phyloP scores from a whole-genome alignment of 2,329 filamentous ascomycete genomes.

The Cladosporium sp. region DNA sequence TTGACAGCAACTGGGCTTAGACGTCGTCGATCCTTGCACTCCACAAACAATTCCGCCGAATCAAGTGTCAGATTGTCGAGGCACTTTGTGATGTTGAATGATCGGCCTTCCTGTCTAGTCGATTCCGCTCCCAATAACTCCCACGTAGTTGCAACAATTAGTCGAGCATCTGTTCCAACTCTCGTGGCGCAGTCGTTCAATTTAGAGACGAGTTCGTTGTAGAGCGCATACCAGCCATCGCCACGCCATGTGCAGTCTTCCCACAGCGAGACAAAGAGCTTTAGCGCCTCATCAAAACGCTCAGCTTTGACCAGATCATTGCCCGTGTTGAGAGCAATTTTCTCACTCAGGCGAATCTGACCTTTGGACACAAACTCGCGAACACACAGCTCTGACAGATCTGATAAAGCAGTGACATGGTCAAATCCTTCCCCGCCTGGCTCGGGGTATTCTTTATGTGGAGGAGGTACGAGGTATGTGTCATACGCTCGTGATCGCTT shows the following conservation, averaged over 20 bases:
- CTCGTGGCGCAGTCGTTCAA: slow-evolving; percentile 54
- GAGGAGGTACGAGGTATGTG: slow-evolving; percentile 60
- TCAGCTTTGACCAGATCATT: slow-evolving; percentile 54
- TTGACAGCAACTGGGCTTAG: slow-evolving; percentile 47
- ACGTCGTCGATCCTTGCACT: slow-evolving; percentile 25
- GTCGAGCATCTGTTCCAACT: slow-evolving; percentile 43
- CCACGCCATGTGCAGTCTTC: slow-evolving; percentile 57
- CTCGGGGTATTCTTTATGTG: slow-evolving; percentile 55
- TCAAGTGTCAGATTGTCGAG: slow-evolving; percentile 15
- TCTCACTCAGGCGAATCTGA: slow-evolving; percentile 57
- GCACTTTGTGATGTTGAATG: slow-evolving; percentile 23
- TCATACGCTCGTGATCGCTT: slow-evolving; percentile 58
- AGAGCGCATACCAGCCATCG: slow-evolving; percentile 60
- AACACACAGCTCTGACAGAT: slow-evolving; percentile 48
- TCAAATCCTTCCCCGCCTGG: slow-evolving; percentile 48
- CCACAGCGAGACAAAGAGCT: slow-evolving; percentile 57
- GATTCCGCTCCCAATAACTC: slow-evolving; percentile 46
- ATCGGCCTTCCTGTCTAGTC: slow-evolving; percentile 11
- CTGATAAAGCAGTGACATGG: slow-evolving; percentile 54
- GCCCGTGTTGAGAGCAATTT: slow-evolving; percentile 56
- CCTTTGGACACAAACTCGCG: slow-evolving; percentile 53
- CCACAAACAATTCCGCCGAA: slow-evolving; percentile 19
- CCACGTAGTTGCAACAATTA: slow-evolving; percentile 56
- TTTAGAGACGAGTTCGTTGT: slow-evolving; percentile 54
- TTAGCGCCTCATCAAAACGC: slow-evolving; percentile 53